Percentiles rank a stretch among this genome's conserved stretches.
phyloP scores from a whole-genome alignment of 2,329 filamentous ascomycete species.

The Fusarium zealandicum region DNA sequence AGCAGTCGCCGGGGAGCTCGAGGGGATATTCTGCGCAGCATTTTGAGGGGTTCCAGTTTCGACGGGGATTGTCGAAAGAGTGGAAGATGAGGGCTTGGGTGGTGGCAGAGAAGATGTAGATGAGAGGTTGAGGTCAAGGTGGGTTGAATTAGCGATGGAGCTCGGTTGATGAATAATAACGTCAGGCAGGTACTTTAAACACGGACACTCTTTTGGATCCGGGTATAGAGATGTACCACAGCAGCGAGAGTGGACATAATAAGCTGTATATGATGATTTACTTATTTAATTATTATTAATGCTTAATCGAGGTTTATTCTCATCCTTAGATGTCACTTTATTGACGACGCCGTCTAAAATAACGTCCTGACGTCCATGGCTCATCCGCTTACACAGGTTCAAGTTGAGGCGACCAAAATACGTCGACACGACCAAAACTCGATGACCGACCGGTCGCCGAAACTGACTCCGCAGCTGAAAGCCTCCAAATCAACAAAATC shows the following conservation, averaged over 20 bases:
- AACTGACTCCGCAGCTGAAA: constrained; percentile 21
- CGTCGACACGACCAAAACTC: constrained; percentile 5
- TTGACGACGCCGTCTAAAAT: too few relatives aligned
- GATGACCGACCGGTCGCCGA: constrained; percentile 35
- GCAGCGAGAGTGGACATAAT: too few relatives aligned
- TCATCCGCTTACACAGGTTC: too few relatives aligned
- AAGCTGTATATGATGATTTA: too few relatives aligned
- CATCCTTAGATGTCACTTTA: too few relatives aligned
- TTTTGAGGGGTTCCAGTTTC: constrained; percentile 18
- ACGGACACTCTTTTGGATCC: constrained; percentile 7
- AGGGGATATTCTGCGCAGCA: constrained; percentile 47
- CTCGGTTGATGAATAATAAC: constrained; percentile 39
- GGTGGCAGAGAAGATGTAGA: constrained; percentile 3
- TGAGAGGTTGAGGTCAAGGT: not conserved
- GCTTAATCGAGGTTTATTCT: too few relatives aligned
- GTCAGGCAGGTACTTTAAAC: constrained; percentile 1
- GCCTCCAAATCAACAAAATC: constrained; percentile 2
- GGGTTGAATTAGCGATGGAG: constrained; percentile 19
- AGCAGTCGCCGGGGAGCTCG: constrained; percentile 43
- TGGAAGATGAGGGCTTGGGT: not conserved
- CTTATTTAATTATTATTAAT: too few relatives aligned
- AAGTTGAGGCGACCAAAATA: not conserved
- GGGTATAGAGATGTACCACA: not conserved
- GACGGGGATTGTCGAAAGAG: not conserved
- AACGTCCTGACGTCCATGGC: too few relatives aligned